A percentile compares a stretch with the other conserved stretches of the same genome.
These are phyloP conservation scores for Fusarium robinianum DNA, from an alignment of 2,329 filamentous ascomycete species.

Conservation along the genomic window DNA sequence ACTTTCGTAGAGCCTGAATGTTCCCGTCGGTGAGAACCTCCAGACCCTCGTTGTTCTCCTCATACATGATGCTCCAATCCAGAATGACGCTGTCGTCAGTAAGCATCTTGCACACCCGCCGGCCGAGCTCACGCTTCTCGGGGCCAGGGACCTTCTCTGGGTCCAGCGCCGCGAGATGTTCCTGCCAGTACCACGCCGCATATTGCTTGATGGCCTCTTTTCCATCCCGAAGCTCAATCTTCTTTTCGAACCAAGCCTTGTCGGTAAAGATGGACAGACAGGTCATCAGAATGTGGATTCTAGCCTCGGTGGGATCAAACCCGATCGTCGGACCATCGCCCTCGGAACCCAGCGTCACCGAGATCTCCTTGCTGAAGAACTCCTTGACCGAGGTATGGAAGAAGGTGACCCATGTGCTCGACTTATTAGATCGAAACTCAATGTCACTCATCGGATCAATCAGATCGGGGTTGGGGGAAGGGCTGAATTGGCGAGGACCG, in stretches of 20 bases:
- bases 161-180: slow-evolving; percentile 46
- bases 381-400: slow-evolving; percentile 48
- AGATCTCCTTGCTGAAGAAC: slow-evolving; percentile 44
- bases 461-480: slow-evolving; percentile 39
- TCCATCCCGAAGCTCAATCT: slow-evolving; percentile 35
- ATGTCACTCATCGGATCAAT: slow-evolving; percentile 41
- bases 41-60: slow-evolving; percentile 48
- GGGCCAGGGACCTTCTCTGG: slow-evolving; percentile 29
- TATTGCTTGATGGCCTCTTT: slow-evolving; percentile 44
- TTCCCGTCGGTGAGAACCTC: slow-evolving; percentile 48
- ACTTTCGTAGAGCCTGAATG: slow-evolving; percentile 43
- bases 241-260: slow-evolving; percentile 36
- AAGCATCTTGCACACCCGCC: slow-evolving; percentile 44
- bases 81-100: slow-evolving; percentile 44
- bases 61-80: slow-evolving; percentile 48
- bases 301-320: slow-evolving; percentile 42
- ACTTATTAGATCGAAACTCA: slow-evolving; percentile 49
- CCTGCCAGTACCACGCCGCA: slow-evolving; percentile 52
- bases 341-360: slow-evolving; percentile 23
- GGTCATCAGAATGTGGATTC: slow-evolving; percentile 44
- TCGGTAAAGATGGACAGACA: slow-evolving; percentile 49
- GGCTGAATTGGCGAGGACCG: slow-evolving; percentile 34
- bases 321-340: slow-evolving; percentile 36
- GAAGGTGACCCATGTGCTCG: slow-evolving; percentile 46
- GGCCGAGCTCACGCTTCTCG: slow-evolving; percentile 43